Evolutionary conservation across 176 grass and related monocot species (phyloP), one percentile per base, ranked within the genome.

Genomic region (Oryza punctata): DNA sequence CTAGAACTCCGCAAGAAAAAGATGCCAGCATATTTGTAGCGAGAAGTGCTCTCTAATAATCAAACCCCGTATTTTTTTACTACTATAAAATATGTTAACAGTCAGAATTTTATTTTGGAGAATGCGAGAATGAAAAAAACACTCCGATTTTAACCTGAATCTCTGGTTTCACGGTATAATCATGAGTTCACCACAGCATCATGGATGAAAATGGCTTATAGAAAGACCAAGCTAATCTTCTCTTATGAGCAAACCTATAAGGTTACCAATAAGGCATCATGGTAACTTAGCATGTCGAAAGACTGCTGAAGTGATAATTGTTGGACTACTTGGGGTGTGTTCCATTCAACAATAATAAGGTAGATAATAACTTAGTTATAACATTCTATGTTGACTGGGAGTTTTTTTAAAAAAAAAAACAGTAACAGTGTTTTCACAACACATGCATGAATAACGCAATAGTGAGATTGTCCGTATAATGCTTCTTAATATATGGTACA

Each of bases 1-100:
- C 67, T 72, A 72, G n/a, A 81, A 71, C 43, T 21, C 79, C 32
- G 13, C 14, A 44, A 60, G 33, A 81, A 81, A 81, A 70, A 61
- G 24, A 29, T 25, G 60, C 68, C 24, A 72, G 50, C 69, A 82
- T 72, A 6, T 82, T 44, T 3, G 37, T 72, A 40, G 27, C n/a
- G 16, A 72, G 29, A 82, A 82, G 26, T 54, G 27, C 15, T 72
- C 70, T 60, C 32, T 61, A 43, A 21, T 18, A 81, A 60, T 40
- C 60, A 24, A 81, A 57, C 35, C 1, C 69, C 23, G 7, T 33
- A 18, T 0, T 21, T 71, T 60, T 63, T 61, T 26, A 69, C n/a
- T 59, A 81, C 47, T 15, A 11, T 70, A 59, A 67, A 70, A 70
- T 50, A 41, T 40, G 30, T 41, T 81, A 26, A 69, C 3, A 81